A percentile compares a stretch with the other conserved stretches of the same genome.
These are phyloP conservation scores for Aphanomyces cochlioides DNA, from an alignment of 352 stramenopile genomes.

Conservation along the genomic window DNA sequence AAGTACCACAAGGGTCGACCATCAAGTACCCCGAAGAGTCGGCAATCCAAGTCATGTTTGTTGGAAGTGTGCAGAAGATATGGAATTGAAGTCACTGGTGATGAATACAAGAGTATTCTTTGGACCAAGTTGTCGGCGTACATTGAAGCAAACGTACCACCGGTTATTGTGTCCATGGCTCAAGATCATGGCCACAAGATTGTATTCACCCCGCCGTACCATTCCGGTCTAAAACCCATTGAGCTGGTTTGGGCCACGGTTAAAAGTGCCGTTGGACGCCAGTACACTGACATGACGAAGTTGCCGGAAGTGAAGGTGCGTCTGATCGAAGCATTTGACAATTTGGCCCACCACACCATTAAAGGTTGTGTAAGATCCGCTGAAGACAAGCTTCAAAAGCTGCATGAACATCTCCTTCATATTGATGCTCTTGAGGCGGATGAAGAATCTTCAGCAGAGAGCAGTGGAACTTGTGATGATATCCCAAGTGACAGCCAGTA, in stretches of 20 bases:
- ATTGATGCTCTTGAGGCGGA: neutral
- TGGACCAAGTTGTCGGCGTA: conserved; percentile 3
- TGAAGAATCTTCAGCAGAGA: conserved; percentile 1
- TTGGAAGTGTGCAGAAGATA: neutral
- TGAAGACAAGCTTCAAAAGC: neutral
- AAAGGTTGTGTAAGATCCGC: neutral
- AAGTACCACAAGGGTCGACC: conserved; percentile 19
- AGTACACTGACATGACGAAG: conserved; percentile 14
- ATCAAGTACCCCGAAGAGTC: conserved; percentile 17
- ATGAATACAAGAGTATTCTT: neutral
- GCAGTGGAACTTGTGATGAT: neutral
- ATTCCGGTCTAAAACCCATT: neutral
- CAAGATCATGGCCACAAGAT: conserved; percentile 3
- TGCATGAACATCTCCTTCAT: neutral
- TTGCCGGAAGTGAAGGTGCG: conserved; percentile 24
- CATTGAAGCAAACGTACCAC: neutral
- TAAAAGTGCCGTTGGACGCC: conserved; percentile 9
- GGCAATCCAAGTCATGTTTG: neutral
- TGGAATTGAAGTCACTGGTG: neutral
- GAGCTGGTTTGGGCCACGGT: conserved; percentile 10
- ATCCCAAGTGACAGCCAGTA: neutral
- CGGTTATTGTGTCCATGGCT: conserved; percentile 12
- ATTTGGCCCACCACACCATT: neutral
- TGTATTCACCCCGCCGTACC: conserved; percentile 13
- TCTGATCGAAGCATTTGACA: neutral